phyloP scores from a whole-genome alignment of 352 stramenopile species.

The Phytophthora syringae region DNA sequence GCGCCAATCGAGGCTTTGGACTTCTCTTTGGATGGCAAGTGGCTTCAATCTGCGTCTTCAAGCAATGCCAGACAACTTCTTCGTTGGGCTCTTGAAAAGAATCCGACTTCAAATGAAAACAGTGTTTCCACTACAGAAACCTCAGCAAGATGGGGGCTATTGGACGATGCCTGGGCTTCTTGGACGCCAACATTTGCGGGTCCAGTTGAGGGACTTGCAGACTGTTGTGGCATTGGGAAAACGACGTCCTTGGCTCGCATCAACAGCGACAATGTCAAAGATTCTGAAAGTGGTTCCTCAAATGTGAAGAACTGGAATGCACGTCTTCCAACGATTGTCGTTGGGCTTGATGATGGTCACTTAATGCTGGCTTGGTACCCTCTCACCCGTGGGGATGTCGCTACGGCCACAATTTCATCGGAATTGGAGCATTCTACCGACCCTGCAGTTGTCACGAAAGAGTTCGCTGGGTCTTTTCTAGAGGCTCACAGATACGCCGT shows the following conservation, averaged over 20 bases:
- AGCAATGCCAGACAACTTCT: constrained; percentile 67
- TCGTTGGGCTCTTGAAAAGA: constrained; percentile 58
- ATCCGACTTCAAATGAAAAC: constrained; percentile 9
- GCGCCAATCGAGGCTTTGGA: constrained; percentile 69
- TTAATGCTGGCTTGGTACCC: constrained; percentile 81
- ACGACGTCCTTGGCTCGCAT: constrained; percentile 52
- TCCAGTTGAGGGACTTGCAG: constrained; percentile 51
- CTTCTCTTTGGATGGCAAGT: constrained; percentile 62
- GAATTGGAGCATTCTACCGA: constrained; percentile 8
- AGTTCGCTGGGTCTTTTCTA: constrained; percentile 62
- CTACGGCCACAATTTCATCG: background rate
- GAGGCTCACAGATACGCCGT: constrained; percentile 45
- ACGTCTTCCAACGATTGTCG: constrained; percentile 49
- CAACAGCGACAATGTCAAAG: constrained; percentile 25
- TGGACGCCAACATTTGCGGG: constrained; percentile 65
- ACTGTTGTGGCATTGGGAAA: constrained; percentile 38
- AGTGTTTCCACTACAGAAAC: background rate
- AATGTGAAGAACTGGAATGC: constrained; percentile 45
- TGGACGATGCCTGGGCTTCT: constrained; percentile 54
- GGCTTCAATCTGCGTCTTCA: constrained; percentile 71
- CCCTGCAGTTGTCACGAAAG: constrained; percentile 53
- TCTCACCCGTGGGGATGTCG: constrained; percentile 43
- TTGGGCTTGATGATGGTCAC: constrained; percentile 56
- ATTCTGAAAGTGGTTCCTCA: constrained; percentile 2
- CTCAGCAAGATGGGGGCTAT: constrained; percentile 25